A percentile compares a stretch with the other conserved stretches of the same genome.
These are phyloP conservation scores for Cinnamomum chago DNA, from an alignment of 164 flowering plant genomes.

Conservation along the genomic window DNA sequence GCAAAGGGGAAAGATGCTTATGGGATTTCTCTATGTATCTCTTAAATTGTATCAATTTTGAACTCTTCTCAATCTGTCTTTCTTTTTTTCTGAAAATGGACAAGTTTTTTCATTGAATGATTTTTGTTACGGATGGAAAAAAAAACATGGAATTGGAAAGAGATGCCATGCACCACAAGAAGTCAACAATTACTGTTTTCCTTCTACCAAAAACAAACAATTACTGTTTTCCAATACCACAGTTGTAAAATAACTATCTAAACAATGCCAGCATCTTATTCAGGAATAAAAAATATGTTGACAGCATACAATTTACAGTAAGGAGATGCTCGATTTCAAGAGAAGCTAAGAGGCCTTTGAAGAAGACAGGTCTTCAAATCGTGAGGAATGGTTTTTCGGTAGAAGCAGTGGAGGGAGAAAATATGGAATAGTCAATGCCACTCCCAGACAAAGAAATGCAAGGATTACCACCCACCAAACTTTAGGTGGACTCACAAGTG, in stretches of 20 bases:
- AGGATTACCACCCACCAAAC: constrained; percentile 74
- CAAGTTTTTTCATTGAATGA: no score
- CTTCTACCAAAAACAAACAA: no score
- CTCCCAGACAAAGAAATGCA: constrained; percentile 56
- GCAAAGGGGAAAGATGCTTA: background rate
- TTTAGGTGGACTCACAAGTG: constrained; percentile 67
- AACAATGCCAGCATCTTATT: background rate
- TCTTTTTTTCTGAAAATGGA: no score
- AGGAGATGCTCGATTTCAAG: background rate
- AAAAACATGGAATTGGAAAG: background rate
- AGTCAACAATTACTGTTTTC: no score
- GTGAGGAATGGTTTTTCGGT: constrained; percentile 18
- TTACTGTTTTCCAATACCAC: no score
- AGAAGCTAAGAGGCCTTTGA: constrained; percentile 4
- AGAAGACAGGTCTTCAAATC: background rate
- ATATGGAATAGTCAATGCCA: constrained; percentile 53
- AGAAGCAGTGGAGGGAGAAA: constrained; percentile 61
- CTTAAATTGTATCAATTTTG: background rate
- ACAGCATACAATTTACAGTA: background rate
- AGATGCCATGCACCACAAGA: background rate
- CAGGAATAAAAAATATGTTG: background rate
- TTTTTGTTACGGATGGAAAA: no score
- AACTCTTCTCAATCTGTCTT: background rate
- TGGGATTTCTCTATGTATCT: background rate
- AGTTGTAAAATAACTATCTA: no score